Base-by-base conservation (phyloP, 371 early-diverging fungal species). In the Lichtheimia hyalospora region DNA sequence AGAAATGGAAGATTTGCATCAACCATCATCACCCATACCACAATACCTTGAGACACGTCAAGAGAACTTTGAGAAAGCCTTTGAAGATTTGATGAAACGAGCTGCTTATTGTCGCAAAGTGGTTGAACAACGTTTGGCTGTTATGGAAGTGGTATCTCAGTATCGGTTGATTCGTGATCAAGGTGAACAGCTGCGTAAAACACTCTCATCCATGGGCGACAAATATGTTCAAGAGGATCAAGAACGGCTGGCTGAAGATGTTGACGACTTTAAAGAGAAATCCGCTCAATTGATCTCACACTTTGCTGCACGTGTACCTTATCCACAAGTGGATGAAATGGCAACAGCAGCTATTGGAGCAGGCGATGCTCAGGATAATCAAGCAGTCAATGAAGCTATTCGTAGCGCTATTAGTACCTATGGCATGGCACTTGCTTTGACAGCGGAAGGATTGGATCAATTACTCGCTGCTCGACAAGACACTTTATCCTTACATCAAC, bases 71-170 rank as follows among this genome's bases (percentile, higher is more conserved):
- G 84, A 84, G 66, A 67, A 70, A 49, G 66, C 66, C 1, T 74
- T 80, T 58, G 76, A 69, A 49, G 69, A 75, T 49, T 52, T 84
- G 56, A 75, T 75, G 73, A 68, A 75, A 21, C 75, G 78, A 7
- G 62, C 64, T n/a, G 58, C 54, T 0, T 84, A 78, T 51, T 68
- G 77, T 23, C 63, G 77, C 27, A 69, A 79, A 25, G 74, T 75
- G 3, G 69, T 80, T 2, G 69, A 74, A 52, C 84, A 84, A 49
- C 65, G 74, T 23, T 46, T 81, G 46, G 64, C 70, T 2, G 62
- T 81, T 42, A 52, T 74, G 18, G 72, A 69, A 28, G 64, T 71
- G 0, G 66, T 75, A 2, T 55, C 62, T 3, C 72, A 74, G 41
- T 75, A 73, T 40, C 64, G 64, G 14, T 64, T 67, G 49, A 52